Conservation (phyloP, 768 basidiomycete species). For the Termitomyces sp. region DNA sequence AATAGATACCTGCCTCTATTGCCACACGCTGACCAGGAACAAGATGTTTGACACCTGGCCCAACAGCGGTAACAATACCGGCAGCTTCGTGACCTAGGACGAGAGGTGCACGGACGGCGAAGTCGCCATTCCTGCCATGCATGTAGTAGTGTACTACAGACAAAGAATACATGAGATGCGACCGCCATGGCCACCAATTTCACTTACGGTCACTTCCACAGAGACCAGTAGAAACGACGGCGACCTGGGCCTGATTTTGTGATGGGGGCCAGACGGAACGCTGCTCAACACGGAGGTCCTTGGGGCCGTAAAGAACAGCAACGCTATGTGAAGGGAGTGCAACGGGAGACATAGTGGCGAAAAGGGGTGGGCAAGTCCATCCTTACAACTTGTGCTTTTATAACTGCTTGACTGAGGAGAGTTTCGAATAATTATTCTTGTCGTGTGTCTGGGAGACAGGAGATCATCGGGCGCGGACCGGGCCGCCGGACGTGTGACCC, state of each 20-base stretch:
- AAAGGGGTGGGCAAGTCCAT: constrained; percentile 17
- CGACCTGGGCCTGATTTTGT: constrained; percentile 74
- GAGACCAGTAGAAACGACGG: constrained; percentile 79
- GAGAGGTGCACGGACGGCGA: constrained; percentile 80
- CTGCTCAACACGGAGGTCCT: constrained; percentile 78
- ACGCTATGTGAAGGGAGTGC: constrained; percentile 60
- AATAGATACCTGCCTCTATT: constrained; percentile 91
- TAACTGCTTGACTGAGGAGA: constrained; percentile 14
- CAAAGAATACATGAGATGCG: constrained; percentile 5
- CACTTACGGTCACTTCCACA: constrained; percentile 81
- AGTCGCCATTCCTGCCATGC: constrained; percentile 90
- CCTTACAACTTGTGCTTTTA: constrained; percentile 16
- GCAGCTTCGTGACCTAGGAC: constrained; percentile 93
- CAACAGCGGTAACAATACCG: constrained; percentile 84
- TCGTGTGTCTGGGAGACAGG: constrained; percentile 18
- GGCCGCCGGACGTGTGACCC: constrained; percentile 17
- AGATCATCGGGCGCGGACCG: constrained; percentile 22
- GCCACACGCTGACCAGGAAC: constrained; percentile 84
- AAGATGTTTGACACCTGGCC: constrained; percentile 62
- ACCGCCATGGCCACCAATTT: background rate
- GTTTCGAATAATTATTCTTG: constrained; percentile 14
- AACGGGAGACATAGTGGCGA: constrained; percentile 32
- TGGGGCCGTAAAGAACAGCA: constrained; percentile 79
- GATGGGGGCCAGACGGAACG: constrained; percentile 72
- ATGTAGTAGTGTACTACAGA: constrained; percentile 83